These are phyloP conservation scores for Berkeleyomyces basicola DNA, from an alignment of 2,329 filamentous ascomycete genomes.

Conservation along the genomic window DNA sequence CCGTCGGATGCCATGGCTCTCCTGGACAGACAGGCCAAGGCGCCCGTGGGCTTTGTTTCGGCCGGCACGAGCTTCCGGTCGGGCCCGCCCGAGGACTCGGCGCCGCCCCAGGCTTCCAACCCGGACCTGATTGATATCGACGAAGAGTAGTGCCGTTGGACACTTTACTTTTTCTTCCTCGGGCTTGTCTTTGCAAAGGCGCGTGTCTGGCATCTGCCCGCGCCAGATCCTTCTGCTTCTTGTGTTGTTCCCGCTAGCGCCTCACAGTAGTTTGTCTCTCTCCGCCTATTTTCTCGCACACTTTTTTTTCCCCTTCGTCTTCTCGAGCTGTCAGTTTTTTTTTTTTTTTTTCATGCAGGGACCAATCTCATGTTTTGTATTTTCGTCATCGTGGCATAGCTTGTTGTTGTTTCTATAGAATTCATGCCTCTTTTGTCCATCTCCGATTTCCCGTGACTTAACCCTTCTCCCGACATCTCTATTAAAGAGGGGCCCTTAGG, in stretches of 20 bases:
- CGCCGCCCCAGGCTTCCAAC: conserved; percentile 40
- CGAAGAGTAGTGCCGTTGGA: conserved; percentile 25
- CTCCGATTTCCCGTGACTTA: neutral
- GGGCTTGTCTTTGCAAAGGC: neutral
- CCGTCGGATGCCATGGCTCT: conserved; percentile 54
- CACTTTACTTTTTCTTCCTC: conserved; percentile 2
- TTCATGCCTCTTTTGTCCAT: neutral
- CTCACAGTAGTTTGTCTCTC: neutral
- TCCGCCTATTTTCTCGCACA: neutral
- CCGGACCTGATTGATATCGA: conserved; percentile 75
- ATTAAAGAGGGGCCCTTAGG: neutral
- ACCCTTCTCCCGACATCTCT: neutral
- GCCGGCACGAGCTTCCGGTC: conserved; percentile 40
- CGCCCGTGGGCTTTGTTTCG: conserved; percentile 80
- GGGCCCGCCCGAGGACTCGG: conserved; percentile 46
- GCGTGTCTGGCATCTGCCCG: too few relatives aligned
- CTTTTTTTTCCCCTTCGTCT: conserved; percentile 1
- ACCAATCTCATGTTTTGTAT: neutral
- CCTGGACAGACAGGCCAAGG: conserved; percentile 73
- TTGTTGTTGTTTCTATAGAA: neutral
- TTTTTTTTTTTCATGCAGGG: neutral
- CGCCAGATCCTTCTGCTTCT: neutral
- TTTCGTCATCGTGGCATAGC: neutral
- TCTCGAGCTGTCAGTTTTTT: neutral
- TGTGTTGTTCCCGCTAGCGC: conserved; percentile 9